Evolutionary conservation across 495 filamentous ascomycete genomes (phyloP).

Genomic region (Trichoderma asperelloides): DNA sequence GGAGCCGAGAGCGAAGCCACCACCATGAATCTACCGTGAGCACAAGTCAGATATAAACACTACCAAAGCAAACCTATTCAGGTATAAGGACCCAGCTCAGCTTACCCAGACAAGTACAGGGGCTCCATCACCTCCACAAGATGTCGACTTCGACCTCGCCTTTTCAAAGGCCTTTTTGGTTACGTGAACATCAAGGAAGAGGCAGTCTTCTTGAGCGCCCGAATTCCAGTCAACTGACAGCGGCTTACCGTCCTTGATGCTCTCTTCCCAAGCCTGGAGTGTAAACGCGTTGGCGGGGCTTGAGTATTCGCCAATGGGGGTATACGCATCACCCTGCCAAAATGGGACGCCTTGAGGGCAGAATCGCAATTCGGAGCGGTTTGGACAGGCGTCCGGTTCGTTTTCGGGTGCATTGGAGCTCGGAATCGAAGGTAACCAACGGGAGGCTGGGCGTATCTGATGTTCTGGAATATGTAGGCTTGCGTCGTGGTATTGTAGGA

Average conservation of each 20-base stretch:
- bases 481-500: not conserved
- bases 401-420: conserved; percentile 41
- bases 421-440: conserved; percentile 46
- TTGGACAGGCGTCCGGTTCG: conserved; percentile 34
- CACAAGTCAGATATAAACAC: not conserved
- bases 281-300: conserved; percentile 26
- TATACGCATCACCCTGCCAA: not conserved
- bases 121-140: not conserved
- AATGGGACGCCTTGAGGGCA: conserved; percentile 35
- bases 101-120: conserved; percentile 44
- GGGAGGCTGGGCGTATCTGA: conserved; percentile 48
- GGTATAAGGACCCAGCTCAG: too few species aligned
- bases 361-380: conserved; percentile 35
- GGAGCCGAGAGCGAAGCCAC: conserved; percentile 45
- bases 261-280: conserved; percentile 22
- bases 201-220: conserved; percentile 40
- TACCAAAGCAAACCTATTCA: too few species aligned
- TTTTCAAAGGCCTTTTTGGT: conserved; percentile 22
- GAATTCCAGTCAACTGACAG: conserved; percentile 6
- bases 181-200: conserved; percentile 40
- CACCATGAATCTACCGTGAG: conserved; percentile 43
- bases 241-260: not conserved
- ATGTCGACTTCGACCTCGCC: conserved; percentile 13
- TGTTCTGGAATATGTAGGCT: conserved; percentile 44
- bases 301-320: not conserved